A percentile compares a stretch with the other conserved stretches of the same genome.
These are phyloP conservation scores for Globisporangium carolinianum DNA, from an alignment of 352 stramenopile species.

Conservation along the genomic window DNA sequence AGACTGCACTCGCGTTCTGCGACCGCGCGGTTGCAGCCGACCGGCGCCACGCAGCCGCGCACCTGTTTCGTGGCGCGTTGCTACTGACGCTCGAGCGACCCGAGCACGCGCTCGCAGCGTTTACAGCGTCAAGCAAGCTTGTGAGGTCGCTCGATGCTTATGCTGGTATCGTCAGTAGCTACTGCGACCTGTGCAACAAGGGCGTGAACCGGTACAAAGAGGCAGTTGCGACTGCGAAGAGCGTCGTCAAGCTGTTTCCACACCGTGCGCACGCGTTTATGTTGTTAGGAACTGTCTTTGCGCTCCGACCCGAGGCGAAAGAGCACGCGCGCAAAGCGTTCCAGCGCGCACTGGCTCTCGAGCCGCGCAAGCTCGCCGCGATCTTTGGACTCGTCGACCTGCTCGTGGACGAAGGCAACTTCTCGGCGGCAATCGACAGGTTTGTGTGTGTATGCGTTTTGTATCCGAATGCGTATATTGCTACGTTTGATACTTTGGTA, in stretches of 20 bases:
- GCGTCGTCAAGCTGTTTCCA: slow-evolving; percentile 62
- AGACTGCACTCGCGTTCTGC: slow-evolving; percentile 63
- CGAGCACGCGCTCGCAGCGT: slow-evolving; percentile 55
- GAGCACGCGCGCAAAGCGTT: slow-evolving; percentile 54
- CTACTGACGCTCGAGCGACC: slow-evolving; percentile 56
- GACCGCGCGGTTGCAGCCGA: slow-evolving; percentile 49
- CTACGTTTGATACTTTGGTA: too few species aligned
- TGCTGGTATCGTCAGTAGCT: slow-evolving; percentile 63
- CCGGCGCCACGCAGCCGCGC: slow-evolving; percentile 33
- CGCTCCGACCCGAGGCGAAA: slow-evolving; percentile 51
- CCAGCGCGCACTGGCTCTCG: slow-evolving; percentile 48
- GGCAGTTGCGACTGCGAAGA: slow-evolving; percentile 57
- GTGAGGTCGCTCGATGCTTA: slow-evolving; percentile 57
- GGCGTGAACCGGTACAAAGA: slow-evolving; percentile 68
- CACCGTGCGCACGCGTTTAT: slow-evolving; percentile 62
- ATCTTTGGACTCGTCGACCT: slow-evolving; percentile 70
- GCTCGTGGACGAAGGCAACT: slow-evolving; percentile 47
- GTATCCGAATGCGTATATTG: background rate
- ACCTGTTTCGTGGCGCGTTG: slow-evolving; percentile 55
- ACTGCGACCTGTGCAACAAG: slow-evolving; percentile 61
- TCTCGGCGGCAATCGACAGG: slow-evolving; percentile 50
- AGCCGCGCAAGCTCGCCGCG: slow-evolving; percentile 50
- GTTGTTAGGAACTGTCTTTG: slow-evolving; percentile 69
- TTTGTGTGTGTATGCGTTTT: slow-evolving; percentile 14
- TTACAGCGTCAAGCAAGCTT: slow-evolving; percentile 59